Evolutionary conservation across 139 green algal genomes (phyloP).

Genomic region (Auxenochlorella protothecoides): DNA sequence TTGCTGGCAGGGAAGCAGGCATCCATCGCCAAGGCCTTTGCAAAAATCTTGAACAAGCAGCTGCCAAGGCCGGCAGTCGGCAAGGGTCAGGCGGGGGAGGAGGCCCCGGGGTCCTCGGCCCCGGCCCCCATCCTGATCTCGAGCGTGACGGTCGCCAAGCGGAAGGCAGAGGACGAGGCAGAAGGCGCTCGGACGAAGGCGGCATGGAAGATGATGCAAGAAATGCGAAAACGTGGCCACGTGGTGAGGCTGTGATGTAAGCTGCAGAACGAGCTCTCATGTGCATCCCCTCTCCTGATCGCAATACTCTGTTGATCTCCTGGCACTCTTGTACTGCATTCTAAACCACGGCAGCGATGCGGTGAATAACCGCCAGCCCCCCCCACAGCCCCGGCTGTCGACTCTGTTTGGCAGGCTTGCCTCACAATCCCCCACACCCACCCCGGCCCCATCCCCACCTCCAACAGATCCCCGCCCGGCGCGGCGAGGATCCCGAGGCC

Average conservation of each 20-base stretch:
- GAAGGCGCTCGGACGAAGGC: slow-evolving; percentile 28
- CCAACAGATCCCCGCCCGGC: slow-evolving; percentile 15
- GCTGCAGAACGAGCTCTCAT: no score
- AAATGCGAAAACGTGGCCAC: slow-evolving; percentile 55
- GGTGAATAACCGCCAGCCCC: neutral
- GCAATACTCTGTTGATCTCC: no score
- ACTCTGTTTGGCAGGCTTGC: neutral
- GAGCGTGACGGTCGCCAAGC: slow-evolving; percentile 45
- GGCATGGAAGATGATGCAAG: slow-evolving; percentile 37
- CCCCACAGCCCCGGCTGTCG: neutral
- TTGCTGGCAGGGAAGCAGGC: slow-evolving; percentile 49
- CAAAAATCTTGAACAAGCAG: slow-evolving; percentile 39
- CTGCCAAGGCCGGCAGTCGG: neutral
- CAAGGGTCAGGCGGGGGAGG: slow-evolving; percentile 4
- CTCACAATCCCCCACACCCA: neutral
- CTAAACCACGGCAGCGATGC: neutral
- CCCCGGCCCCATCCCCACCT: neutral
- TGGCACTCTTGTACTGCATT: neutral
- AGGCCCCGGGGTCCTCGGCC: neutral
- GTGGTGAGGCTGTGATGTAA: slow-evolving; percentile 10
- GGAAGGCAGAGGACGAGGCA: slow-evolving; percentile 40
- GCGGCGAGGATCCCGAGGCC: slow-evolving; percentile 49
- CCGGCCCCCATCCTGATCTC: slow-evolving; percentile 23
- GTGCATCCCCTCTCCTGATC: no score
- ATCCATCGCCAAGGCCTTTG: slow-evolving; percentile 64